Conservation (phyloP, 169 alveolate genomes). For the Eimeria necatrix region DNA sequence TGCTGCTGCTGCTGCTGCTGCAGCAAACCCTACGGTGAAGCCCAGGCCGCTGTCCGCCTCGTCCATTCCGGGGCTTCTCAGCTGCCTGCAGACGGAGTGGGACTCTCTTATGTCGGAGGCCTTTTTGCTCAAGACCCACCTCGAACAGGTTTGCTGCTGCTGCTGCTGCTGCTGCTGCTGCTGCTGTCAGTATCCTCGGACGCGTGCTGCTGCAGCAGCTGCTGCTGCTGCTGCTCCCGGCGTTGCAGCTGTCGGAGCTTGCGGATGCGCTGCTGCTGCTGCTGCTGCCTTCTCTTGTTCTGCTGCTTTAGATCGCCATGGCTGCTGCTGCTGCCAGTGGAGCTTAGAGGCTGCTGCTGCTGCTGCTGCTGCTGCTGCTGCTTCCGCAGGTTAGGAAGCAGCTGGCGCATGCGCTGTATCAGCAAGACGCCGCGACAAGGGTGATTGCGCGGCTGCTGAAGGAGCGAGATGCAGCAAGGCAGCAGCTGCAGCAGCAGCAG, state of each 20-base stretch:
- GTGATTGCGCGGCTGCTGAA: conserved; percentile 97
- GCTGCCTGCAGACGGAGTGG: conserved; percentile 97
- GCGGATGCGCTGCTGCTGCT: background rate
- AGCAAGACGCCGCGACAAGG: conserved; percentile 99
- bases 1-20: conserved; percentile 44
- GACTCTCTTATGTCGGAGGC: conserved; percentile 97
- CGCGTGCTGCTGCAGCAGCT: background rate
- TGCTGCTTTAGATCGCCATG: background rate
- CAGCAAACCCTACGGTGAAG: conserved; percentile 83
- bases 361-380: conserved; percentile 27
- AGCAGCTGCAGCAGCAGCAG: conserved; percentile 90
- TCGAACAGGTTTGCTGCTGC: conserved; percentile 80
- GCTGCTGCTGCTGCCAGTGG: background rate
- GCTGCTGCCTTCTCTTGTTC: conserved; percentile 7
- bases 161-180: conserved; percentile 46
- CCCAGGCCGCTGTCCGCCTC: conserved; percentile 96
- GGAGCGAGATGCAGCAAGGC: conserved; percentile 96
- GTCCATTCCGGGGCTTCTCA: conserved; percentile 96
- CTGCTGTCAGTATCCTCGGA: background rate
- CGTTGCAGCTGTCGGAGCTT: background rate
- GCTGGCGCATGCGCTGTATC: conserved; percentile 97
- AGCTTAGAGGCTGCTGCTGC: background rate
- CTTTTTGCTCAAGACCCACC: conserved; percentile 92
- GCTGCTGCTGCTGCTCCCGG: background rate
- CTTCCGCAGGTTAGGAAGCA: conserved; percentile 92